phyloP scores from a whole-genome alignment of 805 yeast species.

The Kurtzmaniella cleridarum region DNA sequence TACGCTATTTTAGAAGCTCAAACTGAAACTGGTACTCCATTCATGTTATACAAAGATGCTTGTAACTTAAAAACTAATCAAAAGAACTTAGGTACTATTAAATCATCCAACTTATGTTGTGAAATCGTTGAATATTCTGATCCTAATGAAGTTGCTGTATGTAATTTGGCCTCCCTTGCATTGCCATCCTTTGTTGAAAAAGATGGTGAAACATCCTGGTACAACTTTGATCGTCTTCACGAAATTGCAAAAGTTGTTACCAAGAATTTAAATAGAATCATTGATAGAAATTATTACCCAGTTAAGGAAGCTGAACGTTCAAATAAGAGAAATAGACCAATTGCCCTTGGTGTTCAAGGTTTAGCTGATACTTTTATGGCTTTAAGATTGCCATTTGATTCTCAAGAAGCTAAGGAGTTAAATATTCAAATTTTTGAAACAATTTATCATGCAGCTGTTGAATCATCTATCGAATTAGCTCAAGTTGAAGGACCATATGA shows the following conservation, averaged over 20 bases:
- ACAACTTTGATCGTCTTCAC: conserved; percentile 52
- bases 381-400: conserved; percentile 53
- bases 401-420: conserved; percentile 50
- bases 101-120: conserved; percentile 58
- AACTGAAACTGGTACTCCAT: conserved; percentile 62
- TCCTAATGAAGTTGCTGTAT: conserved; percentile 56
- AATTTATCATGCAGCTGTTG: conserved; percentile 55
- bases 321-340: conserved; percentile 55
- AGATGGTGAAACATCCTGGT: conserved; percentile 39
- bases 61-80: conserved; percentile 56
- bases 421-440: conserved; percentile 59
- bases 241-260: conserved; percentile 50
- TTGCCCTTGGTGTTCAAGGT: conserved; percentile 62
- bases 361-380: conserved; percentile 55
- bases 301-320: conserved; percentile 50
- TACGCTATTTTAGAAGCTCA: conserved; percentile 56
- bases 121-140: conserved; percentile 58
- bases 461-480: conserved; percentile 53
- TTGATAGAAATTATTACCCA: conserved; percentile 53
- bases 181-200: conserved; percentile 51
- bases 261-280: conserved; percentile 50
- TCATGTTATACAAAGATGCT: conserved; percentile 60
- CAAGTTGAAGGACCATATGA: conserved; percentile 45
- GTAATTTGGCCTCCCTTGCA: conserved; percentile 57
- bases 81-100: conserved; percentile 54